phyloP scores from a whole-genome alignment of 2,329 filamentous ascomycete species.

The Phaeoacremonium minimum region DNA sequence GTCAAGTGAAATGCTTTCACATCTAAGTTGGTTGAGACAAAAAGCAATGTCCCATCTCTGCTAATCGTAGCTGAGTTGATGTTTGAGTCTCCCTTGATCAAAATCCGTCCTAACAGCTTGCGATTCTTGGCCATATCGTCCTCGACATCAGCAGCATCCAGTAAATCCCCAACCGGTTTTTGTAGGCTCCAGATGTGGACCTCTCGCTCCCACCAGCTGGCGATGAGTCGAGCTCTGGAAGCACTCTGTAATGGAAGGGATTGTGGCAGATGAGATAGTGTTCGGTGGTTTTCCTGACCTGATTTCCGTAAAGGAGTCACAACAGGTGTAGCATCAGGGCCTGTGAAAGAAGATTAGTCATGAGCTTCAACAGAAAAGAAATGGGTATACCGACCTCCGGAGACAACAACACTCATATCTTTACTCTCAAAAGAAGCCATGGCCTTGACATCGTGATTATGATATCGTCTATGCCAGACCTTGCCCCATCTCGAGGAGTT shows the following conservation, averaged over 20 bases:
- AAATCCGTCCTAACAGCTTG: slow-evolving; percentile 65
- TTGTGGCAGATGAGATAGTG: slow-evolving; percentile 81
- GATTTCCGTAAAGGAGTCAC: slow-evolving; percentile 76
- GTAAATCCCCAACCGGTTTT: slow-evolving; percentile 40
- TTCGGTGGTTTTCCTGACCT: slow-evolving; percentile 75
- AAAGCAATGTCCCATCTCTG: slow-evolving; percentile 65
- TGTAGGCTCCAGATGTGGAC: slow-evolving; percentile 73
- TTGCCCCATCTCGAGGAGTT: slow-evolving; percentile 73
- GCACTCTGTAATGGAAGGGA: slow-evolving; percentile 70
- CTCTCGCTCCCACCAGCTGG: slow-evolving; percentile 91
- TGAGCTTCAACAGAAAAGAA: neutral
- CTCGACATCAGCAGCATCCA: slow-evolving; percentile 34
- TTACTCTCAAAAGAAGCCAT: slow-evolving; percentile 86
- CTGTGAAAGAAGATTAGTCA: slow-evolving; percentile 40
- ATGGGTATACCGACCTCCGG: slow-evolving; percentile 64
- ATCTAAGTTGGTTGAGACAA: slow-evolving; percentile 65
- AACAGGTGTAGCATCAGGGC: slow-evolving; percentile 79
- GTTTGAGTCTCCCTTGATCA: slow-evolving; percentile 72
- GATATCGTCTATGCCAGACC: slow-evolving; percentile 79
- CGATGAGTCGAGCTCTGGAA: slow-evolving; percentile 66
- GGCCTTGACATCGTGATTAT: slow-evolving; percentile 91
- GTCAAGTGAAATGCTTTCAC: slow-evolving; percentile 74
- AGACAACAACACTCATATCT: slow-evolving; percentile 80
- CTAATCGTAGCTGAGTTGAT: slow-evolving; percentile 70
- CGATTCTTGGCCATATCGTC: slow-evolving; percentile 47